These are phyloP conservation scores for Calvatia gigantea DNA, from an alignment of 768 basidiomycete species.

Conservation along the genomic window DNA sequence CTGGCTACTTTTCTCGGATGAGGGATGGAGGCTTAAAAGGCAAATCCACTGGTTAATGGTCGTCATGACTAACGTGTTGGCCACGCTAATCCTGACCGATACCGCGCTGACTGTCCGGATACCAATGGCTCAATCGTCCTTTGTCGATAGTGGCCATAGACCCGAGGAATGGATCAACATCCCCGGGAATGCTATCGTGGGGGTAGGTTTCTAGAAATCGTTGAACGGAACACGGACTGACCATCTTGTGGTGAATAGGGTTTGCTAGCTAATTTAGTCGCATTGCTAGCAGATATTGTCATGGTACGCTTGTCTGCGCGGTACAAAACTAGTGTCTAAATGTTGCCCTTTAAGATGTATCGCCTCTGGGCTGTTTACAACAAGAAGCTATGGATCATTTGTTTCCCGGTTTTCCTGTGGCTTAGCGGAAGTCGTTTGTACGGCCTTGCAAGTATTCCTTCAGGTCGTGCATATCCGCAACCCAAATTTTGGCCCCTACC, in stretches of 20 bases:
- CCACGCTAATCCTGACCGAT: not conserved
- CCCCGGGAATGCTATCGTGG: not conserved
- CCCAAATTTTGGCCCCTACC: too few species aligned
- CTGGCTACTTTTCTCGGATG: slow-evolving; percentile 8
- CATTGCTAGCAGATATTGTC: not conserved
- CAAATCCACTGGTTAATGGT: slow-evolving; percentile 4
- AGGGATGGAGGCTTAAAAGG: slow-evolving; percentile 9
- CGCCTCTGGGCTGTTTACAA: too few species aligned
- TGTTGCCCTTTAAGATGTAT: too few species aligned
- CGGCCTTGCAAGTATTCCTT: too few species aligned
- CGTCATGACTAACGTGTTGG: not conserved
- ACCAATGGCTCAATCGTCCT: not conserved
- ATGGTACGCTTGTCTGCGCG: too few species aligned
- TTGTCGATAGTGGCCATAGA: not conserved
- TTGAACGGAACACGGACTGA: not conserved
- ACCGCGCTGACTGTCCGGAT: not conserved
- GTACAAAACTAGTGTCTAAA: too few species aligned
- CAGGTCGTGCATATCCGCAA: too few species aligned
- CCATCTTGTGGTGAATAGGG: not conserved
- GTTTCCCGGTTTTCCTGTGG: too few species aligned
- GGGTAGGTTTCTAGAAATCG: not conserved
- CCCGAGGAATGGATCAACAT: not conserved
- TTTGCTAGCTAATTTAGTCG: not conserved
- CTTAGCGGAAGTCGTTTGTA: too few species aligned
- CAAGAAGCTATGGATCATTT: too few species aligned